Base-by-base conservation (phyloP, 2,329 filamentous ascomycete species). In the Neonectria neomacrospora region DNA sequence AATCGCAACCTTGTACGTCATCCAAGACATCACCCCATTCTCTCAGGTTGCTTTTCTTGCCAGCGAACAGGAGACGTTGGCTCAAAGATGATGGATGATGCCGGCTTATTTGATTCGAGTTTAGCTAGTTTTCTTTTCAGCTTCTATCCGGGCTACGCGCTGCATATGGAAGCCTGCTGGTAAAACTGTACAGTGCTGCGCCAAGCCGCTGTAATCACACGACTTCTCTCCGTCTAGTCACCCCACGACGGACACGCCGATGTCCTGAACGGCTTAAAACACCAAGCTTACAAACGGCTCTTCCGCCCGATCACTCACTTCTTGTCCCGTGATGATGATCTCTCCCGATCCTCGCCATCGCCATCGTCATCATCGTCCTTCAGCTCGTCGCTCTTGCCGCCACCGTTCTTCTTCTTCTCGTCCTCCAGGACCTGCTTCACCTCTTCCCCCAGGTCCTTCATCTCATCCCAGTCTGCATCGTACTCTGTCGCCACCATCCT, bases 401-500 rank as follows among this genome's bases (percentile, higher is more conserved):
- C 70, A 10, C 77, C 75, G 39, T 75, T 76, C 32, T 76, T 76
- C 41, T 77, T 79, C 66, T 81, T 78, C 73, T 88, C 86, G 64
- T 84, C 79, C 65, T 87, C 85, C 32, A 90, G 75, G 16, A 83
- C 83, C 69, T 87, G 80, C 75, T 83, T 84, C 0, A 89, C 85
- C 32, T 91, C 85, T 71, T 90, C 87, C n/a, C 86, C 88, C 54
- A 95, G 87, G 68, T 96, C 92, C 66, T 81, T 82, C 64, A 83
- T 85, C 80, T 96, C 93, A 71, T 97, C 88, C 92, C 93, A 97
- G 54, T 95, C 92, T 8, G 94, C 92, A 71, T 96, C 93, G 76
- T 97, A 97, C 78, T 97, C 93, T 34, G 89, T 87, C 0, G 94
- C 93, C 9, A 96, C 87, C 16, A 85, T 84, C 78, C 91, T 91